Base-by-base conservation (phyloP, 2,329 filamentous ascomycete genomes). In the Cercospora brassicicola region DNA sequence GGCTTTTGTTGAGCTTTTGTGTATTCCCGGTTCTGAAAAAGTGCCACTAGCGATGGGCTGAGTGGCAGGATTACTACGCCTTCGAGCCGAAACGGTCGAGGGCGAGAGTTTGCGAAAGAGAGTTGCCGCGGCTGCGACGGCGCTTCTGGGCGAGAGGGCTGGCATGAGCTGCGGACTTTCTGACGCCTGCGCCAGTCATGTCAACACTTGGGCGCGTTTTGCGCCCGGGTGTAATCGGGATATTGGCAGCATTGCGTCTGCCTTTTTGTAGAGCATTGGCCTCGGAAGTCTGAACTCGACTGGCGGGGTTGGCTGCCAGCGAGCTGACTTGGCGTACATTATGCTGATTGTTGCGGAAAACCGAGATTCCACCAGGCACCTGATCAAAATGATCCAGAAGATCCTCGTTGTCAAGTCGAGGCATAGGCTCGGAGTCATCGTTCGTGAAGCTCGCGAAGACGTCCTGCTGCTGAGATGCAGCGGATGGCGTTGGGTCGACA, bases 181-280 rank as follows among this genome's bases (percentile, higher is more conserved):
- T 73, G 39, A 78, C 72, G 10, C 76, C 76, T 8, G 75, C 73
- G 57, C 72, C 71, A 23, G 71, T 64, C 51, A 77, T 59, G 45
- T 78, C 75, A 60, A 73, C 71, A 59, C 73, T 76, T 11, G 66
- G 63, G 31, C 76, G 73, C 61, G 76, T 77, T 69, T 88, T 86
- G 61, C 89, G 86, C 59, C 87, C 82, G 1, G 90, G 90, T 3
- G 90, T 91, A 69, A 91, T 85, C n/a, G 89, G 89, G 2, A 87
- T 85, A 45, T 87, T 87, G 45, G 88, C 89, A 36, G 88, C 89
- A 66, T 86, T 85, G 71, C 91, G 85, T 66, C 89, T 86, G 71
- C 89, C 89, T 63, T 86, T 85, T 76, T 89, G 87, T 86, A 79
- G 86, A 81, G 76, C 87, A 83, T 79, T 89, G 86, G 6, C 87